These are phyloP conservation scores for Aspergillus cejpii DNA, from an alignment of 2,329 filamentous ascomycete species.

Conservation along the genomic window DNA sequence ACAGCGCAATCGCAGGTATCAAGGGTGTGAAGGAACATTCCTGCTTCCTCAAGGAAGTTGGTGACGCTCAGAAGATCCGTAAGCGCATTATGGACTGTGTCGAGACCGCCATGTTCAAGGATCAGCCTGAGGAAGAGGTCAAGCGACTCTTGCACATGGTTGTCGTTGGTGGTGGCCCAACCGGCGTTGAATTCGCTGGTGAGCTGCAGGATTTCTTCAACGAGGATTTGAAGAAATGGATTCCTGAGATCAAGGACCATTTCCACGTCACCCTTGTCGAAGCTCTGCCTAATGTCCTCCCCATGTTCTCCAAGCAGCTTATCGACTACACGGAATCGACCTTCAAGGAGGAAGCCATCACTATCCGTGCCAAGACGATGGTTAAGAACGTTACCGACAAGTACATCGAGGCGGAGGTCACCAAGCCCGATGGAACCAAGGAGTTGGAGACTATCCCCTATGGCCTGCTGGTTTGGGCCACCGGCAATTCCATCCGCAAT, in stretches of 20 bases:
- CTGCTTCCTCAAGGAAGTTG: constrained; percentile 98
- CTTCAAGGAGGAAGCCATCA: constrained; percentile 97
- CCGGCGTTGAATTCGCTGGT: constrained; percentile 95
- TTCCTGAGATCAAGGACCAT: constrained; percentile 87
- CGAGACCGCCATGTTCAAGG: constrained; percentile 97
- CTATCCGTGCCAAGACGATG: constrained; percentile 97
- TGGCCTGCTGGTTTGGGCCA: constrained; percentile 95
- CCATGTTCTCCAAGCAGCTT: constrained; percentile 97
- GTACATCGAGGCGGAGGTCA: constrained; percentile 82
- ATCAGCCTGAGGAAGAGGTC: constrained; percentile 78
- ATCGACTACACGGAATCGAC: constrained; percentile 99
- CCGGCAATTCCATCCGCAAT: constrained; percentile 86
- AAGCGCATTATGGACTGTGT: constrained; percentile 99
- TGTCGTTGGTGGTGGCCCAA: constrained; percentile 85
- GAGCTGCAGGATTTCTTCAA: constrained; percentile 99
- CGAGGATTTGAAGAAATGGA: constrained; percentile 94
- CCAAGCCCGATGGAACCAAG: constrained; percentile 77
- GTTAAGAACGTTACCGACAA: constrained; percentile 95
- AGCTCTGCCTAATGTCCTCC: constrained; percentile 86
- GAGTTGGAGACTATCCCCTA: constrained; percentile 76
- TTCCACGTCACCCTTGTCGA: constrained; percentile 98
- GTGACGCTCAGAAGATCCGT: constrained; percentile 89
- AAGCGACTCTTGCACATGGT: constrained; percentile 98
- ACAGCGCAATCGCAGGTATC: constrained; percentile 51
- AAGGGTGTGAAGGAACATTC: constrained; percentile 90